phyloP scores from a whole-genome alignment of 345 rosid species.

The Punica granatum region DNA sequence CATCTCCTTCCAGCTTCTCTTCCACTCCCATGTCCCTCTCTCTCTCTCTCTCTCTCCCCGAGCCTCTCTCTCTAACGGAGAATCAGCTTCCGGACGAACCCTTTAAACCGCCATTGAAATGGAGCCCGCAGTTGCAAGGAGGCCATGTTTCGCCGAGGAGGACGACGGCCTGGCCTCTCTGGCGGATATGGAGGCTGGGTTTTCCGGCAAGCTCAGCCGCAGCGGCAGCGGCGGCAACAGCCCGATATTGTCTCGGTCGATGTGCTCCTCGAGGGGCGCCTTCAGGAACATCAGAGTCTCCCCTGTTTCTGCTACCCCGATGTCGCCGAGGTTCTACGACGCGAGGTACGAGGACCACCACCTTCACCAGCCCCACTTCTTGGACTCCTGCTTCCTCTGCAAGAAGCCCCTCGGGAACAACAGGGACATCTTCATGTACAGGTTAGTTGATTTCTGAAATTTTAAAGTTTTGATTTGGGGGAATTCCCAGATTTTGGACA shows the following conservation, averaged over 20 bases:
- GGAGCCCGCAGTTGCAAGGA: slow-evolving; percentile 15
- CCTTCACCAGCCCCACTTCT: slow-evolving; percentile 52
- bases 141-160: slow-evolving; percentile 43
- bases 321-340: slow-evolving; percentile 57
- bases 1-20: not conserved
- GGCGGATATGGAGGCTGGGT: slow-evolving; percentile 58
- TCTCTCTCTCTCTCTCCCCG: not conserved
- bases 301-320: slow-evolving; percentile 33
- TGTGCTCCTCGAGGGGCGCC: slow-evolving; percentile 29
- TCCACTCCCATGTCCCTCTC: not conserved
- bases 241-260: slow-evolving; percentile 27
- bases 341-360: slow-evolving; percentile 53
- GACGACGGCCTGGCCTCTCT: slow-evolving; percentile 54
- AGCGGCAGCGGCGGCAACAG: not conserved
- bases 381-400: slow-evolving; percentile 67
- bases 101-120: slow-evolving; percentile 5
- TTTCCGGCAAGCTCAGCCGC: slow-evolving; percentile 25
- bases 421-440: slow-evolving; percentile 82
- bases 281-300: slow-evolving; percentile 26
- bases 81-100: no score
- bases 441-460: slow-evolving; percentile 29
- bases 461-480: not conserved
- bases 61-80: not conserved
- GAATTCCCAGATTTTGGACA: not conserved
- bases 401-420: slow-evolving; percentile 57